phyloP scores from a whole-genome alignment of 208 protist genomes.

The Leptomonas seymouri region DNA sequence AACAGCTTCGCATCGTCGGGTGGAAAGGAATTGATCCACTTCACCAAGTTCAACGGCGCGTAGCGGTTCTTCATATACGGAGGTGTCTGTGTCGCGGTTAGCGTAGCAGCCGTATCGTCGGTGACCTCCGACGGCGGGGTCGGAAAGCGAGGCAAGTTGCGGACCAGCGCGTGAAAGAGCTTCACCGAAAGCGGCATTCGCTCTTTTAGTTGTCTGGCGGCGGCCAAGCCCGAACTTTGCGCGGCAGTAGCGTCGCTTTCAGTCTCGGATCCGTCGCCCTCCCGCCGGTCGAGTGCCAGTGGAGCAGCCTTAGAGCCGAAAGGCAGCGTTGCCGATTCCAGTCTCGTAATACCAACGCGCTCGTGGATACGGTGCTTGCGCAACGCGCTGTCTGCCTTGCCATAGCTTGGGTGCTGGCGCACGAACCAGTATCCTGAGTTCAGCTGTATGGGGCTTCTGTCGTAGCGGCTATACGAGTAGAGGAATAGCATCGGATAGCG shows the following conservation, averaged over 20 bases:
- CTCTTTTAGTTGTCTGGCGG: not conserved
- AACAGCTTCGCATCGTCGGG: slow-evolving; percentile 60
- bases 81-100: not conserved
- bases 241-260: not conserved
- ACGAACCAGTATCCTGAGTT: slow-evolving; percentile 83
- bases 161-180: slow-evolving; percentile 67
- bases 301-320: not conserved
- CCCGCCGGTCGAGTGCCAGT: not conserved
- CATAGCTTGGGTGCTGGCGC: slow-evolving; percentile 67
- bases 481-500: slow-evolving; percentile 88
- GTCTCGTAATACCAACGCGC: not conserved
- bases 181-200: slow-evolving; percentile 13
- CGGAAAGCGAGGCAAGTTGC: slow-evolving; percentile 68
- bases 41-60: slow-evolving; percentile 43
- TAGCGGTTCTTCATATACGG: slow-evolving; percentile 45
- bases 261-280: not conserved
- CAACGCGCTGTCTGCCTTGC: slow-evolving; percentile 50
- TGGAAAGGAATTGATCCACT: slow-evolving; percentile 80
- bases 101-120: not conserved
- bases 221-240: not conserved
- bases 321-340: not conserved
- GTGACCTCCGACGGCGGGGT: slow-evolving; percentile 2
- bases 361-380: slow-evolving; percentile 1
- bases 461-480: slow-evolving; percentile 36
- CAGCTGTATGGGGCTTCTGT: slow-evolving; percentile 60